Evolutionary conservation across 768 basidiomycete genomes (phyloP).

Genomic region (Amanita pseudoporphyria): DNA sequence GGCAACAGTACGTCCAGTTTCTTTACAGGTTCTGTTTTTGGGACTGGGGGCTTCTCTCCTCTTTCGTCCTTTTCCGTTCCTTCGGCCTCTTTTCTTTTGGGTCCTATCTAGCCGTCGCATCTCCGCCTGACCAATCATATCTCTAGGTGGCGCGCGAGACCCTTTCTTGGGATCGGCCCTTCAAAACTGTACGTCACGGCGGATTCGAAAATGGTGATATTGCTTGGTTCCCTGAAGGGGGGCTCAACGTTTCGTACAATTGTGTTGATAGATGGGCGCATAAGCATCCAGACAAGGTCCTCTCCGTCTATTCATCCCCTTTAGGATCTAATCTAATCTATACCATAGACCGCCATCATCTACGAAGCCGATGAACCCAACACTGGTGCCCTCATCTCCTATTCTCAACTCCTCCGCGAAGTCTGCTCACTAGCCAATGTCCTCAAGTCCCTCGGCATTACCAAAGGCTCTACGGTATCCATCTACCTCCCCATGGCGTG

Average conservation of each 20-base stretch:
- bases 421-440: conserved; percentile 89
- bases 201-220: conserved; percentile 81
- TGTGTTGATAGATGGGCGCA: conserved; percentile 97
- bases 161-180: conserved; percentile 83
- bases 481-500: conserved; percentile 91
- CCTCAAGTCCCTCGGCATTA: conserved; percentile 80
- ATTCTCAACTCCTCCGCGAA: conserved; percentile 80
- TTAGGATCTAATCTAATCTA: neutral
- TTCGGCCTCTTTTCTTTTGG: no score
- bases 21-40: neutral
- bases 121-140: neutral
- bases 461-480: conserved; percentile 93
- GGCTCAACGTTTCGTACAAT: conserved; percentile 90
- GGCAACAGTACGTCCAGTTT: conserved; percentile 50
- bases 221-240: conserved; percentile 95
- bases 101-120: neutral
- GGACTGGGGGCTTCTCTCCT: neutral
- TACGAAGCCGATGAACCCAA: conserved; percentile 96
- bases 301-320: neutral
- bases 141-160: conserved; percentile 59
- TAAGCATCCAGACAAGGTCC: conserved; percentile 69
- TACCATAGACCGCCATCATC: conserved; percentile 80
- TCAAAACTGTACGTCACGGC: conserved; percentile 79
- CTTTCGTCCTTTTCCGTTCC: no score
- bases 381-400: conserved; percentile 68